Conservation (phyloP, 2,329 filamentous ascomycete species). For the Ceratocystis eucalypticola region DNA sequence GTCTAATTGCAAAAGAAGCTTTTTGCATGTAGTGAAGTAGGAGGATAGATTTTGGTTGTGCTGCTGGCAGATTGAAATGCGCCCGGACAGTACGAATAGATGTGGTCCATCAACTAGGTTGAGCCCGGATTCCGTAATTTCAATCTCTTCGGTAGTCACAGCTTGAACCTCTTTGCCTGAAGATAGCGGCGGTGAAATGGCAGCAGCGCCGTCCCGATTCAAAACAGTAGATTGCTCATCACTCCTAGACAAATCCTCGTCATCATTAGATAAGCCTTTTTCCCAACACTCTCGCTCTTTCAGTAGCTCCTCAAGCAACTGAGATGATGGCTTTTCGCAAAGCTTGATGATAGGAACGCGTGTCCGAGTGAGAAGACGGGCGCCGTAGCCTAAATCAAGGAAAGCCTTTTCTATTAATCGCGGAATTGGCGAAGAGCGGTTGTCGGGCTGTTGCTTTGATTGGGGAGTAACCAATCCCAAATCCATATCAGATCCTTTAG, state of each 20-base stretch:
- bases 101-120: background rate
- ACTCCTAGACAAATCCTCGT: background rate
- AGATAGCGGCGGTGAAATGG: background rate
- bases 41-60: slow-evolving; percentile 12
- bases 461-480: slow-evolving; percentile 58
- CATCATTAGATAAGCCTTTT: slow-evolving; percentile 29
- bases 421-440: slow-evolving; percentile 49
- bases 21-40: slow-evolving; percentile 16
- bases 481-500: slow-evolving; percentile 83
- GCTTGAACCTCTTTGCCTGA: background rate
- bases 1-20: slow-evolving; percentile 15
- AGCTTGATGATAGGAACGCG: slow-evolving; percentile 81
- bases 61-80: slow-evolving; percentile 15
- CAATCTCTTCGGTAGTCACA: background rate
- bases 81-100: slow-evolving; percentile 9
- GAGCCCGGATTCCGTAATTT: background rate
- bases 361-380: slow-evolving; percentile 62
- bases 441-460: slow-evolving; percentile 41
- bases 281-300: slow-evolving; percentile 63
- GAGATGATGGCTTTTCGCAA: slow-evolving; percentile 53
- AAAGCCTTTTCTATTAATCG: slow-evolving; percentile 63
- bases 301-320: slow-evolving; percentile 46
- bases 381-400: slow-evolving; percentile 58
- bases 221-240: background rate
- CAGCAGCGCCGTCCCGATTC: background rate